A percentile compares a stretch with the other conserved stretches of the same genome.
Evolutionary conservation across 768 basidiomycete species (phyloP).

Genomic region (Boletus speciosus): DNA sequence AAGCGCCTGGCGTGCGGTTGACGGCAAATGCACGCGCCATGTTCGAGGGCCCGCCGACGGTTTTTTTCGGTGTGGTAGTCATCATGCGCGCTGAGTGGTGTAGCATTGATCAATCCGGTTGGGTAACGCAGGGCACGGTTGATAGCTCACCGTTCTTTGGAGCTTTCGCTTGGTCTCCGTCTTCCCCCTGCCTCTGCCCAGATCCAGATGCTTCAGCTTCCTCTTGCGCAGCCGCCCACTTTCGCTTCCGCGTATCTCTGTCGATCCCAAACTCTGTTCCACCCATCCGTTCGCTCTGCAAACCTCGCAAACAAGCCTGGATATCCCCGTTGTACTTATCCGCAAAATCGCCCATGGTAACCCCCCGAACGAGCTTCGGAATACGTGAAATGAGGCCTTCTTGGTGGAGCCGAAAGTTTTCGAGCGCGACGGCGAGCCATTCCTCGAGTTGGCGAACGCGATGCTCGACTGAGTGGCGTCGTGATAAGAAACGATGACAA

Average conservation of each 20-base stretch:
- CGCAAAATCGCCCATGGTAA: slow-evolving; percentile 76
- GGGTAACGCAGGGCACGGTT: not conserved
- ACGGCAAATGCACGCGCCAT: slow-evolving; percentile 38
- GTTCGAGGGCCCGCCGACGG: slow-evolving; percentile 43
- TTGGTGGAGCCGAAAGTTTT: slow-evolving; percentile 72
- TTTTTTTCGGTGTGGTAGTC: slow-evolving; percentile 52
- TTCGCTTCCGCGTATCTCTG: slow-evolving; percentile 66
- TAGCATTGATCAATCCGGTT: not conserved
- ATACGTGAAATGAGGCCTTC: slow-evolving; percentile 72
- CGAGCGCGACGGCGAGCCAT: slow-evolving; percentile 70
- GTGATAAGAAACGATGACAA: not conserved
- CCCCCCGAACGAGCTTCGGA: slow-evolving; percentile 66
- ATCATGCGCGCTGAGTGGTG: slow-evolving; percentile 40
- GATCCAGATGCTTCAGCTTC: slow-evolving; percentile 44
- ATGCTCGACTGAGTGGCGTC: slow-evolving; percentile 55
- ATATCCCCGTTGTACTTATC: slow-evolving; percentile 75
- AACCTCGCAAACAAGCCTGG: slow-evolving; percentile 63
- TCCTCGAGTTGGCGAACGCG: slow-evolving; percentile 69
- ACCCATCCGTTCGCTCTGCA: slow-evolving; percentile 61
- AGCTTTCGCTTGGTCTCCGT: slow-evolving; percentile 35
- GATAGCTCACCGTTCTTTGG: slow-evolving; percentile 52
- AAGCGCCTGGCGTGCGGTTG: slow-evolving; percentile 43
- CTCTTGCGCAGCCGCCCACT: slow-evolving; percentile 67
- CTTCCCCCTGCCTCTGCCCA: not conserved
- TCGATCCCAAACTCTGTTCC: slow-evolving; percentile 58